Evolutionary conservation across 2,329 filamentous ascomycete genomes (phyloP).

Genomic region (Magnaporthiopsis rhizophila): DNA sequence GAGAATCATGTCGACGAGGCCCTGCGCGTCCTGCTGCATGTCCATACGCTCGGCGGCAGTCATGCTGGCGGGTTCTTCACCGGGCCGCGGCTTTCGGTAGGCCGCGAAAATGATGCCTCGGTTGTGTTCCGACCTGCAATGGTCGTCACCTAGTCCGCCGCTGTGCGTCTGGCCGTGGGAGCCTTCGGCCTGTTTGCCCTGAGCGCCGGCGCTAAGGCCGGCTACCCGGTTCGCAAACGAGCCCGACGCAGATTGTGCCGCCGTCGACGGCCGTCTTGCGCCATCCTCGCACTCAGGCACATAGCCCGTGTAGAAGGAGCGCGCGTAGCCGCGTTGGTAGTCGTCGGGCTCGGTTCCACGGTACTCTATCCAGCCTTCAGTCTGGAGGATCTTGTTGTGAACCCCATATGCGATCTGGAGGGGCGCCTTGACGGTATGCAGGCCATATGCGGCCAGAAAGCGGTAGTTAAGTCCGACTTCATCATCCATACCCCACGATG

Average conservation of each 20-base stretch:
- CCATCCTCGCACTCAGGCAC: constrained; percentile 8
- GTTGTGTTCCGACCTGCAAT: constrained; percentile 22
- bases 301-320: constrained; percentile 41
- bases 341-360: constrained; percentile 31
- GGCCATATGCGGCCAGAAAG: constrained; percentile 46
- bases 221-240: constrained; percentile 4
- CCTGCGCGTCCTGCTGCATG: constrained; percentile 41
- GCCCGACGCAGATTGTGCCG: neutral
- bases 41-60: constrained; percentile 34
- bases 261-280: neutral
- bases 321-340: constrained; percentile 43
- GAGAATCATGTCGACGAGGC: constrained; percentile 43
- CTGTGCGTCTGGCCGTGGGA: constrained; percentile 5
- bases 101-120: constrained; percentile 50
- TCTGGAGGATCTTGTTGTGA: constrained; percentile 41
- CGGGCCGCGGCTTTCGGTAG: constrained; percentile 37
- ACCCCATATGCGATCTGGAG: constrained; percentile 42
- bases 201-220: constrained; percentile 17
- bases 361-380: constrained; percentile 46
- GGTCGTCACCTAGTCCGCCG: constrained; percentile 14
- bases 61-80: constrained; percentile 25
- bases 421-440: constrained; percentile 41
- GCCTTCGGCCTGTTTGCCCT: constrained; percentile 15
- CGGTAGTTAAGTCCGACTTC: constrained; percentile 19
- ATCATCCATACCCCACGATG: neutral